A percentile compares a stretch with the other conserved stretches of the same genome.
Evolutionary conservation across 2,329 filamentous ascomycete species (phyloP).

Genomic region (Epichloe gansuensis): DNA sequence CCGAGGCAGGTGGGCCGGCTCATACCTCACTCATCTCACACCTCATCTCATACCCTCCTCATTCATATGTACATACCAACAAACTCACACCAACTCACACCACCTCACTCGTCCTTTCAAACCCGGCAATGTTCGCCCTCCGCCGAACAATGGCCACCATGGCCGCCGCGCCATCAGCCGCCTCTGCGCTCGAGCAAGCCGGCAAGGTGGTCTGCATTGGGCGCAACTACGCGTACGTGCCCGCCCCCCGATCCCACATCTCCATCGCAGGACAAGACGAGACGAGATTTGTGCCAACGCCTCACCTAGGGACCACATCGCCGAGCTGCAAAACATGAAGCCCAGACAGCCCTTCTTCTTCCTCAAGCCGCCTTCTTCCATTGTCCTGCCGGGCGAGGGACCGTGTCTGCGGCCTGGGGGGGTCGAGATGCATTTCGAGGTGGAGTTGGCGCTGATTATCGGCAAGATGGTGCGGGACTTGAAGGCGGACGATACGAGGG

Average conservation of each 20-base stretch:
- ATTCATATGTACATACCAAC: no score
- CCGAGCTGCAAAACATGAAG: slow-evolving; percentile 73
- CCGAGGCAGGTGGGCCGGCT: background rate
- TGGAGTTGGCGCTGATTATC: slow-evolving; percentile 84
- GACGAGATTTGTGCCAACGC: background rate
- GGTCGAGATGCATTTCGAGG: slow-evolving; percentile 89
- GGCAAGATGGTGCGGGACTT: slow-evolving; percentile 70
- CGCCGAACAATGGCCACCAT: slow-evolving; percentile 25
- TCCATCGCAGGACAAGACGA: background rate
- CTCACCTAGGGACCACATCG: slow-evolving; percentile 65
- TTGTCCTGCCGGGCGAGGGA: slow-evolving; percentile 66
- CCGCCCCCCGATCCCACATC: background rate
- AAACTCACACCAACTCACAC: no score
- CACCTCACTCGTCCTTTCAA: background rate
- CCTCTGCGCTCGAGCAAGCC: slow-evolving; percentile 38
- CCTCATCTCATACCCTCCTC: no score
- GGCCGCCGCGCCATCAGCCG: slow-evolving; percentile 22
- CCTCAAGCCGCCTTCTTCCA: slow-evolving; percentile 81
- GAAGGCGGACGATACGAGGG: slow-evolving; percentile 56
- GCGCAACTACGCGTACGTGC: slow-evolving; percentile 83
- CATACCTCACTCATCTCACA: background rate
- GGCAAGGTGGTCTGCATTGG: slow-evolving; percentile 85
- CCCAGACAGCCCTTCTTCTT: slow-evolving; percentile 99
- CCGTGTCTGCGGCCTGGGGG: slow-evolving; percentile 67
- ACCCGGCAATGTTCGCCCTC: slow-evolving; percentile 21